Percentiles rank a stretch among this genome's conserved stretches.
These are phyloP conservation scores for Paracoccidioides lutzii DNA, from an alignment of 2,329 filamentous ascomycete species.

Conservation along the genomic window DNA sequence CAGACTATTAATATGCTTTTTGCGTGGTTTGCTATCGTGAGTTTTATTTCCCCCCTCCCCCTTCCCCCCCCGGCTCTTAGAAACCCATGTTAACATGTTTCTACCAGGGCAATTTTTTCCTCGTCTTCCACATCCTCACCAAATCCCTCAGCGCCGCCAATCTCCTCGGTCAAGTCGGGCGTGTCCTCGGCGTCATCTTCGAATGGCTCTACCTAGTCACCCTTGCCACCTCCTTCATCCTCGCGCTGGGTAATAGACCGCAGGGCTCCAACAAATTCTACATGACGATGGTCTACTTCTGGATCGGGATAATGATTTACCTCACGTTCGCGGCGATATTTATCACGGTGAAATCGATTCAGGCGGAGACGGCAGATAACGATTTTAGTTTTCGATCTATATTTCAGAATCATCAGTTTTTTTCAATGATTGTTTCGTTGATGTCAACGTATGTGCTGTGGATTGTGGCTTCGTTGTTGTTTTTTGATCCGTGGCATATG, in stretches of 20 bases:
- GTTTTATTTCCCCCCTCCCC: slow-evolving; percentile 12
- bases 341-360: slow-evolving; percentile 79
- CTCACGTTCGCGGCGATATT: slow-evolving; percentile 90
- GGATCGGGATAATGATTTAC: slow-evolving; percentile 90
- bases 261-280: slow-evolving; percentile 90
- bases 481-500: slow-evolving; percentile 99
- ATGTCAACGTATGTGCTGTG: slow-evolving; percentile 87
- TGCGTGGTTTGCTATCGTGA: slow-evolving; percentile 86
- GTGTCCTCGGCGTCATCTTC: slow-evolving; percentile 75
- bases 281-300: slow-evolving; percentile 96
- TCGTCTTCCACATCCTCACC: slow-evolving; percentile 95
- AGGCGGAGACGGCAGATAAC: slow-evolving; percentile 50
- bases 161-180: slow-evolving; percentile 64
- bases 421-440: slow-evolving; percentile 84
- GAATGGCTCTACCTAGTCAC: slow-evolving; percentile 92
- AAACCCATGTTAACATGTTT: slow-evolving; percentile 4
- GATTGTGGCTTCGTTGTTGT: slow-evolving; percentile 79
- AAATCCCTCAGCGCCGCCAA: slow-evolving; percentile 58
- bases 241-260: slow-evolving; percentile 87
- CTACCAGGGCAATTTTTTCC: slow-evolving; percentile 82
- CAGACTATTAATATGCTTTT: slow-evolving; percentile 95
- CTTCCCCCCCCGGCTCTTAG: neutral
- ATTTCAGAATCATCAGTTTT: slow-evolving; percentile 80
- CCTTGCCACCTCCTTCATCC: slow-evolving; percentile 84
- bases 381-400: slow-evolving; percentile 59